Base-by-base conservation (phyloP, 495 filamentous ascomycete genomes). In the Tuber brumale region DNA sequence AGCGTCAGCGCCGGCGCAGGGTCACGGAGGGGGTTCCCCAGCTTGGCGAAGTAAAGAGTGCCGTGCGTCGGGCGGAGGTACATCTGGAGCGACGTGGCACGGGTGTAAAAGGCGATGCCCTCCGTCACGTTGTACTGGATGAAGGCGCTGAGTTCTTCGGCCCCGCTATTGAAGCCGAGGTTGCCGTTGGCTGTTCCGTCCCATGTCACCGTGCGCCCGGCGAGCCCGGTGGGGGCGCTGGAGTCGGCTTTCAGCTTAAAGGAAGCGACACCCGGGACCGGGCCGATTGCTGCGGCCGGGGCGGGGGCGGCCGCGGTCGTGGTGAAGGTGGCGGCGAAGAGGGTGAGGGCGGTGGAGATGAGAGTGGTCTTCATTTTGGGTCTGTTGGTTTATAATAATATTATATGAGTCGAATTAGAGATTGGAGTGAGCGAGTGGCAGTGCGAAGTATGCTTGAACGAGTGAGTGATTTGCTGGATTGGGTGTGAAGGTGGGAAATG, bases 41-140 rank as follows among this genome's bases (percentile, higher is more conserved):
- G 8, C n/a, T 76, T 80, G 23, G 41, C 39, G 21, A 80, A 72
- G 69, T 77, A 80, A n/a, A n/a, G 74, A 0, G 48, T 73, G 37
- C 70, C 69, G 23, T 80, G 74, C 4, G 71, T 80, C 19, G 77
- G 77, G 12, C 69, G 70, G 31, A 80, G 74, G 31, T 72, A 77
- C 2, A 71, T 31, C 43, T 73, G 35, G 23, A 73, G 21, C 0
- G 61, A n/a, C 18, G 80, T 81, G 69, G 73, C 10, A 2, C 18
- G 19, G 8, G 80, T 57, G 57, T 81, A 75, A 31, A 79, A 79
- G 19, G 80, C 74, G 57, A 79, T 76, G 3, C 76, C 80, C n/a
- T 66, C 23, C 4, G 72, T 71, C 0, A 39, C 21, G 27, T 81
- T 81, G 46, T 70, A 75, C 48, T 81, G 79, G 31, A 81, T 76